Conservation (phyloP, 1,139 yeast genomes). For the Blastobotrys persicus region DNA sequence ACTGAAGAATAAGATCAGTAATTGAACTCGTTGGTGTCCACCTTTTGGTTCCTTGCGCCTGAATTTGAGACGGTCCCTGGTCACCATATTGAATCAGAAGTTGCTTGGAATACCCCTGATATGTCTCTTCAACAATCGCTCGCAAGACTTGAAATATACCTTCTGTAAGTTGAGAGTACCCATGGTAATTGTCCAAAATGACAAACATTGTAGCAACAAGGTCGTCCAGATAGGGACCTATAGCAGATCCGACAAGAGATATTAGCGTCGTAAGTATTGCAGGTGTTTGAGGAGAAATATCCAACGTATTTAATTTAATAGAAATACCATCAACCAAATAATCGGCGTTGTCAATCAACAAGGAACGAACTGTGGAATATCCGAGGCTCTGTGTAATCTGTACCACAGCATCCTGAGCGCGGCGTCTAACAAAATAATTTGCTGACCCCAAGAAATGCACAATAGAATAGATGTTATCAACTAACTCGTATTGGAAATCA, state of each 20-base stretch:
- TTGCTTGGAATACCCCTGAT: constrained; percentile 34
- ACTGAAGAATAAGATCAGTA: constrained; percentile 25
- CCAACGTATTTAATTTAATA: constrained; percentile 60
- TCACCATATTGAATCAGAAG: constrained; percentile 13
- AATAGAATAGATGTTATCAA: constrained; percentile 56
- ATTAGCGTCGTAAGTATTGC: constrained; percentile 65
- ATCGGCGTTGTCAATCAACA: constrained; percentile 70
- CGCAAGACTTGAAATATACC: constrained; percentile 74
- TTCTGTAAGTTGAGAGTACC: constrained; percentile 66
- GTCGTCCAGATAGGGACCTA: constrained; percentile 69
- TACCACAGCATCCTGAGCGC: constrained; percentile 47
- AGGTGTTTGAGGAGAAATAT: constrained; percentile 71
- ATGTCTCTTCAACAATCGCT: constrained; percentile 57
- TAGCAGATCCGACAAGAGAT: constrained; percentile 63
- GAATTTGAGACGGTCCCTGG: constrained; percentile 5
- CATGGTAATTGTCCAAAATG: constrained; percentile 79
- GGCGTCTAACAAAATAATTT: constrained; percentile 42
- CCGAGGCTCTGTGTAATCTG: constrained; percentile 56
- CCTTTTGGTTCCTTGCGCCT: constrained; percentile 4
- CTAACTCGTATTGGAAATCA: constrained; percentile 48
- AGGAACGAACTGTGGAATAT: constrained; percentile 50
- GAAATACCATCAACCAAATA: constrained; percentile 78
- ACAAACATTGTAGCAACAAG: constrained; percentile 70
- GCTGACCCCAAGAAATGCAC: constrained; percentile 54
- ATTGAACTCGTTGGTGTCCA: constrained; percentile 14